These are phyloP conservation scores for Candida khao-thaluensis DNA, from an alignment of 805 yeast species.

Conservation along the genomic window DNA sequence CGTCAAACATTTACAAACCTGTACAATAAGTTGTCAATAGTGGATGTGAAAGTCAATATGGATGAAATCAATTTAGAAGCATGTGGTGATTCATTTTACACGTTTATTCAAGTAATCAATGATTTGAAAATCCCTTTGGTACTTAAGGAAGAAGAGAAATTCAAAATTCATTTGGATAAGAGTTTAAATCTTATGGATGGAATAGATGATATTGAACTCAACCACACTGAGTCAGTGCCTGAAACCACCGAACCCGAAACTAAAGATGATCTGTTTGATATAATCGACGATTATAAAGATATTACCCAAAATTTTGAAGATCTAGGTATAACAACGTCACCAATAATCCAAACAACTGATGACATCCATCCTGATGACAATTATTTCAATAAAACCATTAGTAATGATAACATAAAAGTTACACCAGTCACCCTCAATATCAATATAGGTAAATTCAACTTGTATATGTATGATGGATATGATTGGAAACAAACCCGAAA, in stretches of 20 bases:
- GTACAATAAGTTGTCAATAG: conserved; percentile 21
- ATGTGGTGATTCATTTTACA: conserved; percentile 85
- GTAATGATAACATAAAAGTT: conserved; percentile 7
- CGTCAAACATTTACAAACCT: conserved; percentile 5
- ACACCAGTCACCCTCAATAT: conserved; percentile 23
- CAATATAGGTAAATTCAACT: conserved; percentile 36
- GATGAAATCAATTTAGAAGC: conserved; percentile 51
- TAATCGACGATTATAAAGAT: conserved; percentile 23
- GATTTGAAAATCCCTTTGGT: conserved; percentile 71
- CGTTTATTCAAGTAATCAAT: conserved; percentile 62
- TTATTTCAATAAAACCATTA: conserved; percentile 9
- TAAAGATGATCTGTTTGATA: conserved; percentile 10
- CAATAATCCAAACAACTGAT: not conserved
- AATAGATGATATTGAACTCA: conserved; percentile 34
- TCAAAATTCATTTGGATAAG: conserved; percentile 35
- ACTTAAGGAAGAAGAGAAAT: conserved; percentile 60
- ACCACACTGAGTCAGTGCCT: conserved; percentile 3
- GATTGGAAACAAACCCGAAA: conserved; percentile 84
- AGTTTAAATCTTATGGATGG: conserved; percentile 42
- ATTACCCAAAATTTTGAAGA: conserved; percentile 4
- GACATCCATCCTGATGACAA: conserved; percentile 7
- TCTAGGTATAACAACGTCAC: not conserved
- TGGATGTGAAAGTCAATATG: conserved; percentile 48
- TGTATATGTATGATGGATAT: conserved; percentile 80
- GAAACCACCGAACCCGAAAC: conserved; percentile 6